phyloP scores from a whole-genome alignment of 2,329 filamentous ascomycete species.

The Cladosporium sp. region DNA sequence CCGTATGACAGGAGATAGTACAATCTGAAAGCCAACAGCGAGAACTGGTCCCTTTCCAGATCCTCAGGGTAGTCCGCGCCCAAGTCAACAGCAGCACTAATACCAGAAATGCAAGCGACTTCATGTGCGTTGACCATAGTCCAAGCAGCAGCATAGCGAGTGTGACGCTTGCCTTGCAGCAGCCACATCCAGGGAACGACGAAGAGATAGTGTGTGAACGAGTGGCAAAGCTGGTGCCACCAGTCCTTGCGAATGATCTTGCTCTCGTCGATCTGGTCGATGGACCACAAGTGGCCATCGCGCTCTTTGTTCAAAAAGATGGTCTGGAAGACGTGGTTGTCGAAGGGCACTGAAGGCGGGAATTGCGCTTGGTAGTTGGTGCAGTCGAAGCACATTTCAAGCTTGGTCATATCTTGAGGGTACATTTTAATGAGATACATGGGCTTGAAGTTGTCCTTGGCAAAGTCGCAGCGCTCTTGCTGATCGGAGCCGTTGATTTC shows the following conservation, averaged over 20 bases:
- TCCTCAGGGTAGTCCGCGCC: conserved; percentile 62
- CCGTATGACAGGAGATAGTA: conserved; percentile 61
- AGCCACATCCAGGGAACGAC: conserved; percentile 71
- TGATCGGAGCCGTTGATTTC: conserved; percentile 41
- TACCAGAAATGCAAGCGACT: conserved; percentile 65
- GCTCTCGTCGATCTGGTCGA: conserved; percentile 53
- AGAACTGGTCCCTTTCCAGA: conserved; percentile 59
- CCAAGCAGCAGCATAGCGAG: conserved; percentile 63
- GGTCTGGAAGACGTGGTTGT: conserved; percentile 66
- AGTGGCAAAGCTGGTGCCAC: conserved; percentile 65
- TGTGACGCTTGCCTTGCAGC: conserved; percentile 61
- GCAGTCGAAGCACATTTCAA: conserved; percentile 66
- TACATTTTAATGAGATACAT: conserved; percentile 66
- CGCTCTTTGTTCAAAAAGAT: conserved; percentile 60
- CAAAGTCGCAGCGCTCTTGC: conserved; percentile 39
- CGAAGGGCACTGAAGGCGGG: conserved; percentile 49
- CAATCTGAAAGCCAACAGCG: conserved; percentile 56
- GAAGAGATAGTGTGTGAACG: conserved; percentile 59
- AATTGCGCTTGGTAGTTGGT: conserved; percentile 74
- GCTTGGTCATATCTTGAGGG: conserved; percentile 50
- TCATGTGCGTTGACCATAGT: conserved; percentile 68
- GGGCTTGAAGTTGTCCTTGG: conserved; percentile 53
- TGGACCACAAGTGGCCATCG: conserved; percentile 55
- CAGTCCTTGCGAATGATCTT: conserved; percentile 62
- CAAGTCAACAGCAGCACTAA: conserved; percentile 65